Evolutionary conservation across 768 basidiomycete species (phyloP).

Genomic region (Scleroderma bovista): DNA sequence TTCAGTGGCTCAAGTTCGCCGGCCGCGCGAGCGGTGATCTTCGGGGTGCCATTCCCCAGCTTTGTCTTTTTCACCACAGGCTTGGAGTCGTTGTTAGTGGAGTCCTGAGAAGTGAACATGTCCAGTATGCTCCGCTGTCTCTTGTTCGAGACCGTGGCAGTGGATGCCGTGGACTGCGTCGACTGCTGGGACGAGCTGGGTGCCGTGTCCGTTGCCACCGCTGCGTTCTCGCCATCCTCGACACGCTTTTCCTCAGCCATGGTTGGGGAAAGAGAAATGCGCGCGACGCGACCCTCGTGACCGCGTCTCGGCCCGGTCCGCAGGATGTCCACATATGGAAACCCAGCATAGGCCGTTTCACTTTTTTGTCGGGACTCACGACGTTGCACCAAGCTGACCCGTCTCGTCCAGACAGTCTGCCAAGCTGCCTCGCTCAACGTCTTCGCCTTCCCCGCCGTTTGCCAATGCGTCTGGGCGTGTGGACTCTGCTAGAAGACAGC

Average conservation of each 20-base stretch:
- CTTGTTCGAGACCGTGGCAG: slow-evolving; percentile 28
- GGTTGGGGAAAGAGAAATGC: slow-evolving; percentile 1
- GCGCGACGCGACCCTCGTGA: background rate
- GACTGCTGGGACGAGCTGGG: slow-evolving; percentile 18
- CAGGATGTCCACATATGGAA: background rate
- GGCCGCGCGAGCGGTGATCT: slow-evolving; percentile 1
- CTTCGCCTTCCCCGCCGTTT: slow-evolving; percentile 70
- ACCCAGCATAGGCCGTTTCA: too few relatives aligned
- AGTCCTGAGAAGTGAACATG: slow-evolving; percentile 44
- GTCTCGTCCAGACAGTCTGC: slow-evolving; percentile 10
- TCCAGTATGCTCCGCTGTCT: slow-evolving; percentile 64
- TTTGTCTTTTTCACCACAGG: slow-evolving; percentile 46
- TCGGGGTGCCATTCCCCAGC: slow-evolving; percentile 23
- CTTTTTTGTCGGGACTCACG: background rate
- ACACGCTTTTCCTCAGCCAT: slow-evolving; percentile 24
- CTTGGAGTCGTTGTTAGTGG: slow-evolving; percentile 17
- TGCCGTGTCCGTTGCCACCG: slow-evolving; percentile 19
- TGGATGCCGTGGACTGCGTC: slow-evolving; percentile 9
- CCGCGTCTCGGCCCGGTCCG: background rate
- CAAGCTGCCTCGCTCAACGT: slow-evolving; percentile 77
- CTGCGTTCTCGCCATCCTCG: slow-evolving; percentile 45
- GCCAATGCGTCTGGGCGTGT: slow-evolving; percentile 47
- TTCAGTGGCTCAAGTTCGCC: slow-evolving; percentile 39
- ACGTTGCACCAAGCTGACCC: background rate
- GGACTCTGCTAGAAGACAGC: slow-evolving; percentile 39